A percentile compares a stretch with the other conserved stretches of the same genome.
Evolutionary conservation across 805 yeast species (phyloP).

Genomic region (Kodamaea leandrae): DNA sequence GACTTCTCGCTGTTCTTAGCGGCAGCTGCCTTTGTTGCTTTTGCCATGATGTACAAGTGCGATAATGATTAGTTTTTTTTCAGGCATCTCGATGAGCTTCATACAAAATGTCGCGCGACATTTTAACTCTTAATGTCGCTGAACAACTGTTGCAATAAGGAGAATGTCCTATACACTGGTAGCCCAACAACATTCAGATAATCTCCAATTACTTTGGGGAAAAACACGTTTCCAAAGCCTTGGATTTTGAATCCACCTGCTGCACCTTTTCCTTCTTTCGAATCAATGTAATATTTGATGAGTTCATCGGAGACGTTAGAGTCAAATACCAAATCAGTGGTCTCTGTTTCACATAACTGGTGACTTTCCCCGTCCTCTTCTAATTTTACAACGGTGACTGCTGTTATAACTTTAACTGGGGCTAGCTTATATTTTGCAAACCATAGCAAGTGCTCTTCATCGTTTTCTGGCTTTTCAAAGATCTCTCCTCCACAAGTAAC

Average conservation of each 20-base stretch:
- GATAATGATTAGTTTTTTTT: slow-evolving; percentile 1
- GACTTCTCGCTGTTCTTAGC: slow-evolving; percentile 19
- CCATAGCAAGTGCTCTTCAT: slow-evolving; percentile 28
- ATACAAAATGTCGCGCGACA: slow-evolving; percentile 5
- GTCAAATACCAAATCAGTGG: slow-evolving; percentile 46
- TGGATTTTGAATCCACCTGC: slow-evolving; percentile 95
- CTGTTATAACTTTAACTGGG: slow-evolving; percentile 34
- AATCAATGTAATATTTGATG: slow-evolving; percentile 57
- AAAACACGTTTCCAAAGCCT: slow-evolving; percentile 63
- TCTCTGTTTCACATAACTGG: slow-evolving; percentile 20
- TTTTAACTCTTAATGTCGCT: slow-evolving; percentile 1
- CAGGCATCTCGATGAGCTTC: slow-evolving; percentile 4
- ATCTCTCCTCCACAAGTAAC: slow-evolving; percentile 56
- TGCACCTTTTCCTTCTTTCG: slow-evolving; percentile 73
- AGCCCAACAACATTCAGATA: slow-evolving; percentile 84
- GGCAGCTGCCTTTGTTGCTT: slow-evolving; percentile 5
- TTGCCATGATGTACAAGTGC: slow-evolving; percentile 1
- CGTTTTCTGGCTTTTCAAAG: slow-evolving; percentile 70
- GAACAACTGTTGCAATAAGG: slow-evolving; percentile 31
- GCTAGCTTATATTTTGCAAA: slow-evolving; percentile 22
- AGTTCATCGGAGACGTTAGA: slow-evolving; percentile 52
- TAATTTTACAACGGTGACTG: slow-evolving; percentile 26
- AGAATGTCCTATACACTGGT: slow-evolving; percentile 62
- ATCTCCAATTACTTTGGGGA: slow-evolving; percentile 71
- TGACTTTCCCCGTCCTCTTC: slow-evolving; percentile 10